phyloP scores from a whole-genome alignment of 805 yeast genomes.

The Jamesozyma gamospora region DNA sequence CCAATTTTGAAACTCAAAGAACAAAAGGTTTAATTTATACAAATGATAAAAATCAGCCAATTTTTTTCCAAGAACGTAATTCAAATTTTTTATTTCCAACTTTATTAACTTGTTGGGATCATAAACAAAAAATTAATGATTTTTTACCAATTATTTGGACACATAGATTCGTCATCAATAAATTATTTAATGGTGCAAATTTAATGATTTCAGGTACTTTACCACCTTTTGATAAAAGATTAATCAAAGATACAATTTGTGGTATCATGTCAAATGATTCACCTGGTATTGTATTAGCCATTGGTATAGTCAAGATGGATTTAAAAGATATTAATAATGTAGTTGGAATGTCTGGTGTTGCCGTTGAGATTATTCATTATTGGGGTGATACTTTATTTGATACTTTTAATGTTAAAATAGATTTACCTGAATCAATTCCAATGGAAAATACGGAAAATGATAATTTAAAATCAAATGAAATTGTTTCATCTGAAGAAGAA shows the following conservation, averaged over 20 bases:
- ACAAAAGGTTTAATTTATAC: conserved; percentile 56
- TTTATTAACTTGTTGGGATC: conserved; percentile 59
- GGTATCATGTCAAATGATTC: conserved; percentile 54
- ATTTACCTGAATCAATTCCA: conserved; percentile 31
- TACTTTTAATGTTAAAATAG: conserved; percentile 37
- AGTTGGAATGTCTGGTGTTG: conserved; percentile 65
- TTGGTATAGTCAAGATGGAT: conserved; percentile 51
- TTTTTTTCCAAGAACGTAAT: conserved; percentile 60
- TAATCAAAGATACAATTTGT: conserved; percentile 48
- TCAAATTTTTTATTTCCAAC: conserved; percentile 53
- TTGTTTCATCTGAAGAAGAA: conserved; percentile 6
- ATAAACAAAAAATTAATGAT: conserved; percentile 33
- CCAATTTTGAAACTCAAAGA: conserved; percentile 48
- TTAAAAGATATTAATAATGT: conserved; percentile 37
- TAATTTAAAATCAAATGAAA: conserved; percentile 1
- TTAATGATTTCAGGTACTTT: conserved; percentile 65
- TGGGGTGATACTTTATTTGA: conserved; percentile 54
- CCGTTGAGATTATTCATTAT: conserved; percentile 62
- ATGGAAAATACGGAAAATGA: conserved; percentile 4
- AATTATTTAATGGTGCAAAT: conserved; percentile 67
- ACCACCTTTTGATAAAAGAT: conserved; percentile 45
- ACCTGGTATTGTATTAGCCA: conserved; percentile 60
- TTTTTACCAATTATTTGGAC: conserved; percentile 62
- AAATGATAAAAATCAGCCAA: conserved; percentile 51
- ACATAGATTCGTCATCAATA: conserved; percentile 56